Percentiles rank a stretch among this genome's conserved stretches.
phyloP scores from a whole-genome alignment of 441 rosid genomes.

The Lepidium campestre region DNA sequence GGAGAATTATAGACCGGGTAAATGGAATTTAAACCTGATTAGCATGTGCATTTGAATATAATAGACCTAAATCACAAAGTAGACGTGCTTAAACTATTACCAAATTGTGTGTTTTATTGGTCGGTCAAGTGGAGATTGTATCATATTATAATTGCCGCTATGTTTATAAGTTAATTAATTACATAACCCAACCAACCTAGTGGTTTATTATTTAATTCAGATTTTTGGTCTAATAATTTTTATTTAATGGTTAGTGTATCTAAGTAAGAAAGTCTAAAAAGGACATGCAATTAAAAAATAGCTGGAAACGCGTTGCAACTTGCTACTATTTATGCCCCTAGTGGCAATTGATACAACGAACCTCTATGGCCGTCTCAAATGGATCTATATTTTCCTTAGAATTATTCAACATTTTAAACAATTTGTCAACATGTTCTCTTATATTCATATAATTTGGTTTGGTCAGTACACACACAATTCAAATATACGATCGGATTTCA shows the following conservation, averaged over 20 bases:
- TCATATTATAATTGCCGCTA: neutral
- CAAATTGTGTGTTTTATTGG: slow-evolving; percentile 24
- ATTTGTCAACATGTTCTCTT: neutral
- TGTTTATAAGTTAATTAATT: slow-evolving; percentile 1
- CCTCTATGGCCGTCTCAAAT: slow-evolving; percentile 10
- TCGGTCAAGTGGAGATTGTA: slow-evolving; percentile 28
- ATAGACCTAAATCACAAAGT: slow-evolving; percentile 1
- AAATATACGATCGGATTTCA: neutral
- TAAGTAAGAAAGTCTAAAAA: slow-evolving; percentile 10
- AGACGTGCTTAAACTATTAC: slow-evolving; percentile 22
- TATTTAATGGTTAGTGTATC: neutral
- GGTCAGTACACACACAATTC: too few species aligned
- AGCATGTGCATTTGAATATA: slow-evolving; percentile 18
- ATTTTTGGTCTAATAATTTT: slow-evolving; percentile 5
- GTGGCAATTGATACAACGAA: slow-evolving; percentile 27
- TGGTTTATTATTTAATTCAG: slow-evolving; percentile 7
- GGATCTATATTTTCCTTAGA: neutral
- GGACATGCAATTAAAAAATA: slow-evolving; percentile 16
- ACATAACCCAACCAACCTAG: neutral
- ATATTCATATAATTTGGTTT: neutral
- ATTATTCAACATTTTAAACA: neutral
- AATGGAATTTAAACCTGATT: neutral
- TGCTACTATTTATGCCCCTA: slow-evolving; percentile 7
- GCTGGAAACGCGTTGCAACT: slow-evolving; percentile 31
- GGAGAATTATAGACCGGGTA: neutral